Conservation (phyloP, 2,329 filamentous ascomycete species). For the Sarocladium strictum region DNA sequence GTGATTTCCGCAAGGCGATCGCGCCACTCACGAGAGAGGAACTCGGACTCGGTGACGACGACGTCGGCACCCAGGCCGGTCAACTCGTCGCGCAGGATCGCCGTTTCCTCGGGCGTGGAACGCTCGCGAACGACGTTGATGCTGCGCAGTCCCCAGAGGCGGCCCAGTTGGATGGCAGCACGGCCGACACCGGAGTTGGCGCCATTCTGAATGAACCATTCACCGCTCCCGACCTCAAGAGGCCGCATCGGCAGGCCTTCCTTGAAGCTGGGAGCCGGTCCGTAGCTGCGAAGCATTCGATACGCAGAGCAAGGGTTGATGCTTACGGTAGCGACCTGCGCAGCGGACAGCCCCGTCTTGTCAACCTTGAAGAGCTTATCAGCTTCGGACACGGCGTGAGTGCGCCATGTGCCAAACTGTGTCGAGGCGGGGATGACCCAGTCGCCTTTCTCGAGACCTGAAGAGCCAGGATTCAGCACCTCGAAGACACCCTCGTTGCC, state of each 20-base stretch:
- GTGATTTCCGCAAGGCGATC: constrained; percentile 60
- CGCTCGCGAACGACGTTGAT: constrained; percentile 84
- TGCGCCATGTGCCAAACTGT: constrained; percentile 90
- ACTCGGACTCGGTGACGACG: constrained; percentile 51
- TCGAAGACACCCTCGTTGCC: constrained; percentile 95
- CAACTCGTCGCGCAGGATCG: constrained; percentile 49
- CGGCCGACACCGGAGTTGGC: constrained; percentile 91
- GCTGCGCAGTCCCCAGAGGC: constrained; percentile 80
- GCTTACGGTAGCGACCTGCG: constrained; percentile 80
- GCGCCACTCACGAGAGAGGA: constrained; percentile 53
- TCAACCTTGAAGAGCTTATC: constrained; percentile 62
- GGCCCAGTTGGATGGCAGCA: constrained; percentile 82
- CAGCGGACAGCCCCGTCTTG: constrained; percentile 60
- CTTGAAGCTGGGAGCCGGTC: constrained; percentile 36
- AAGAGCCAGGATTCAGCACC: constrained; percentile 62
- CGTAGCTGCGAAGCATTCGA: constrained; percentile 83
- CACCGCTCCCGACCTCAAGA: constrained; percentile 47
- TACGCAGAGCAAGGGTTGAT: constrained; percentile 96
- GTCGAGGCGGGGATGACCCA: constrained; percentile 87
- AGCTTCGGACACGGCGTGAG: constrained; percentile 66
- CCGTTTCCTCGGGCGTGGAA: constrained; percentile 56
- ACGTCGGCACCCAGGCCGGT: constrained; percentile 48
- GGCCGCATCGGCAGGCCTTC: constrained; percentile 39
- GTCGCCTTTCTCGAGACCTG: constrained; percentile 63
- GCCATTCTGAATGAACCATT: constrained; percentile 97